Evolutionary conservation across 2,329 filamentous ascomycete species (phyloP), one percentile per base, ranked within the genome.

Genomic region (Bretziella fagacearum): DNA sequence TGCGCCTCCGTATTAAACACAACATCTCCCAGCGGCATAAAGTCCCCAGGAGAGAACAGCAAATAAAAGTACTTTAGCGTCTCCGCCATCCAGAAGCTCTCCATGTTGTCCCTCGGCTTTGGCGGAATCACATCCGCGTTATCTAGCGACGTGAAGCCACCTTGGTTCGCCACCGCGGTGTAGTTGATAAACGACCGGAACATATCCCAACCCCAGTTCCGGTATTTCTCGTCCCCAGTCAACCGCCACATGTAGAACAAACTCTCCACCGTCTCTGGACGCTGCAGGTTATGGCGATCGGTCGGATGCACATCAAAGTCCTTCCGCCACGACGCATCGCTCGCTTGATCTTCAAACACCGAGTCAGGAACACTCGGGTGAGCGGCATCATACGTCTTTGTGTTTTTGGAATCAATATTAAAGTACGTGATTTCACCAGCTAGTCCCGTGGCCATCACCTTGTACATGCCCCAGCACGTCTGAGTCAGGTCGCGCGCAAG

Each of bases 231-330:
- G 52, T 98, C 87, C 22, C 83, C 84, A 1, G 91, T 98, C 61
- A 98, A 93, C 52, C 91, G 80, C 82, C 89, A 98, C 86, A 98
- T 93, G 66, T 96, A 94, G 58, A 98, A 87, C 52, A 98, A 66
- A 51, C 79, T 87, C 65, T 98, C 91, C n/a, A 95, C 79, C 0
- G 91, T 95, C 66, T 98, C 91, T 0, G 91, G 91, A 26, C 91
- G 76, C 63, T 96, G 91, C 27, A 98, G 70, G 59, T 98, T 98
- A 65, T 96, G 91, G 45, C 72, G 67, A 60, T 98, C 91, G n/a
- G 76, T 71, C n/a, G 66, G 55, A 58, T 93, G 84, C 58, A 98
- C 79, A 13, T 75, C 65, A 56, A 81, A 89, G 59, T 96, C 91
- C 48, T 78, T 64, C 52, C 77, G 77, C 82, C 86, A 93, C 75